Conservation (phyloP, 148 eudicot genomes). For the Fallopia convolvulus region DNA sequence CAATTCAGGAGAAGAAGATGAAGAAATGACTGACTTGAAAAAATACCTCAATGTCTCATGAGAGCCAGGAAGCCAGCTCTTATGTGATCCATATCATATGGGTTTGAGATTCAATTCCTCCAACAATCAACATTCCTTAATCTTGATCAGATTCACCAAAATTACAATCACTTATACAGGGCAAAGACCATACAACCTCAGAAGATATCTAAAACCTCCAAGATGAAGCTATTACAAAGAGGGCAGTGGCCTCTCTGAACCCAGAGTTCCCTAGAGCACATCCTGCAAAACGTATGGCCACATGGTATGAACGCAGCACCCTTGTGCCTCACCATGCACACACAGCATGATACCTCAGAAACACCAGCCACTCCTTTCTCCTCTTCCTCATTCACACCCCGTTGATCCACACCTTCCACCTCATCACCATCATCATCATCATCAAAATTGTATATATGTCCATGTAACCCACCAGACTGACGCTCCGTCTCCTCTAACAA, state of each 20-base stretch:
- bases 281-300: conserved; percentile 85
- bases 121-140: not conserved
- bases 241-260: conserved; percentile 82
- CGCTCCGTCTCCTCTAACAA: conserved; percentile 3
- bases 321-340: conserved; percentile 55
- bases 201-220: conserved; percentile 77
- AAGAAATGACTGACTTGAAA: not conserved
- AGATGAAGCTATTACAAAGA: conserved; percentile 70
- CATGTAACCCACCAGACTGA: not conserved
- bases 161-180: not conserved
- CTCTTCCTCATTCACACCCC: not conserved
- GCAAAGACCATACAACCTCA: conserved; percentile 15
- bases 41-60: not conserved
- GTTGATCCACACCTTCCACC: not conserved
- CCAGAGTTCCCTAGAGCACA: conserved; percentile 73
- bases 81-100: not conserved
- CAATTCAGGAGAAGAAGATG: not conserved
- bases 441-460: not conserved
- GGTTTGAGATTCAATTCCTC: not conserved
- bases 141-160: not conserved
- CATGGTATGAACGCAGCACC: conserved; percentile 72
- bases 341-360: not conserved
- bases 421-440: not conserved
- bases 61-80: not conserved
- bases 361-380: not conserved